Conservation (phyloP, 2,329 filamentous ascomycete genomes). For the Aphanocladium album region DNA sequence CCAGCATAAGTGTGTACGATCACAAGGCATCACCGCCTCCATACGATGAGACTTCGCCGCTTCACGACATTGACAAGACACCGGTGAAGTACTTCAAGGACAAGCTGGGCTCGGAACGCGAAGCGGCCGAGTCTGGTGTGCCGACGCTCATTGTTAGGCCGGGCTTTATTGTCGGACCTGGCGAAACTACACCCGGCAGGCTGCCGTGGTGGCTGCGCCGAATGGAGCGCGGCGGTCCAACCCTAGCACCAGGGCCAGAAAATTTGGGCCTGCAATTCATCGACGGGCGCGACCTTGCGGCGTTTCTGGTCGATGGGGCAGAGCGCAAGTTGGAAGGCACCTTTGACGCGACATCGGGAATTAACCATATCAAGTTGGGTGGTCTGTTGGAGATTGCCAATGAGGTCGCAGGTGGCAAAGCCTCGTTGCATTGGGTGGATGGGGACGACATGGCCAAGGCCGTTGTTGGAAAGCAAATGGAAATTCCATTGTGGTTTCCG, state of each 20-base stretch:
- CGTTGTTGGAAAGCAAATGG: background rate
- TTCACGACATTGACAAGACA: conserved; percentile 9
- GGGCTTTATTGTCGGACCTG: conserved; percentile 13
- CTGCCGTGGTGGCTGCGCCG: conserved; percentile 13
- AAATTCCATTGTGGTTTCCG: conserved; percentile 14
- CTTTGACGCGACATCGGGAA: conserved; percentile 2
- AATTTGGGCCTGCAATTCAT: conserved; percentile 14
- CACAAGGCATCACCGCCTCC: background rate
- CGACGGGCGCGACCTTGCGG: conserved; percentile 14
- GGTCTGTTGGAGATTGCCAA: conserved; percentile 10
- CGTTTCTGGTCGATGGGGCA: conserved; percentile 12
- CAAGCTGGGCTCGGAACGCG: conserved; percentile 12
- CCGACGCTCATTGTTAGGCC: conserved; percentile 10
- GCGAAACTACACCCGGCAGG: conserved; percentile 4
- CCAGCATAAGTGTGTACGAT: conserved; percentile 16
- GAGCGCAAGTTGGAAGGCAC: conserved; percentile 9
- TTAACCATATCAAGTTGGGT: background rate
- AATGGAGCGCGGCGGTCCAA: conserved; percentile 10
- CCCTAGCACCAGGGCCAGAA: conserved; percentile 13
- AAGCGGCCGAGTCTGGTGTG: background rate
- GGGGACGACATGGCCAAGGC: conserved; percentile 8
- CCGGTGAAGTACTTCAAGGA: conserved; percentile 5
- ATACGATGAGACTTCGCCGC: conserved; percentile 11
- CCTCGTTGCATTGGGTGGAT: conserved; percentile 12
- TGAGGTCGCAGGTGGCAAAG: background rate